phyloP scores from a whole-genome alignment of 148 eudicot species.

The Chenopodium quinoa region DNA sequence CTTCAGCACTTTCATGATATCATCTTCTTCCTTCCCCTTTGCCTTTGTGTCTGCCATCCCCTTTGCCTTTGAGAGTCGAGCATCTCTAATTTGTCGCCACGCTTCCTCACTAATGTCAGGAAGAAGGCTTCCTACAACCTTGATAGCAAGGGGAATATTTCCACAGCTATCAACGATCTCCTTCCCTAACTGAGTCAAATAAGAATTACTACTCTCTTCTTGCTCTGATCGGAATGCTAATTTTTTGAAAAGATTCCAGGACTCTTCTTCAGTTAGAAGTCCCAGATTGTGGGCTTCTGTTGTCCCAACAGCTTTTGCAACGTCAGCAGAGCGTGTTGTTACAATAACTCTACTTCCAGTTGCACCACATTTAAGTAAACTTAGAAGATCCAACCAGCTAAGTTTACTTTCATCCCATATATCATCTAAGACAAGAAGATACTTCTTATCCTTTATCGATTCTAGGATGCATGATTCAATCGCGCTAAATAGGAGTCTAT shows the following conservation, averaged over 20 bases:
- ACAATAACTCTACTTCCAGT: constrained; percentile 16
- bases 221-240: background rate
- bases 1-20: too few relatives aligned
- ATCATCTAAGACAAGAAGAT: background rate
- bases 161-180: background rate
- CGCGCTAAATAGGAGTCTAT: background rate
- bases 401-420: constrained; percentile 5
- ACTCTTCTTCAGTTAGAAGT: background rate
- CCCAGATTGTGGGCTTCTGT: too few relatives aligned
- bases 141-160: background rate
- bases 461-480: background rate
- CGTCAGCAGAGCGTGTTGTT: constrained; percentile 8
- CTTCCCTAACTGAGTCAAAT: background rate
- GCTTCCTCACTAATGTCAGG: background rate
- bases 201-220: background rate
- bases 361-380: constrained; percentile 4
- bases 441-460: background rate
- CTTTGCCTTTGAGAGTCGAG: constrained; percentile 5
- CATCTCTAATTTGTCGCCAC: constrained; percentile 5
- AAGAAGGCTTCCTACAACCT: constrained; percentile 11
- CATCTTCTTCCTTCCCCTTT: constrained; percentile 1
- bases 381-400: constrained; percentile 1
- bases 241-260: constrained; percentile 14
- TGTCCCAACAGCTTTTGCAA: too few relatives aligned
- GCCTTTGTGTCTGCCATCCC: background rate